phyloP scores from a whole-genome alignment of 345 rosid species.

The Bruguiera sexangula region DNA sequence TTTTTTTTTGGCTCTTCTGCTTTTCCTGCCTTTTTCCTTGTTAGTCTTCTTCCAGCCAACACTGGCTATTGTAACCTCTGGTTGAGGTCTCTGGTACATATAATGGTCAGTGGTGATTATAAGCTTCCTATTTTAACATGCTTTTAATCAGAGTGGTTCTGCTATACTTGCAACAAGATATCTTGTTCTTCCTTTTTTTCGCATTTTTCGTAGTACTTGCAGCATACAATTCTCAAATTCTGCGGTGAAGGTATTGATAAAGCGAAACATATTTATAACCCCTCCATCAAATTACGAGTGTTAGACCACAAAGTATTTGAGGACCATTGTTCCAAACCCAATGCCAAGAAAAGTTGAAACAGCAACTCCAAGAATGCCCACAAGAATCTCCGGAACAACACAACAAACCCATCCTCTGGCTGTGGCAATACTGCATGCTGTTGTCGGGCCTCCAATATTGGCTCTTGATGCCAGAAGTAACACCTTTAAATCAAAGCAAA shows the following conservation, averaged over 20 bases:
- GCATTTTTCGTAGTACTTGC: no score
- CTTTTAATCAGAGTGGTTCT: no score
- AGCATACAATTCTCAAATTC: no score
- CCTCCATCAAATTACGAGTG: no score
- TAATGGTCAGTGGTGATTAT: not conserved
- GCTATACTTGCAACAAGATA: no score
- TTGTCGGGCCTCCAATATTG: conserved; percentile 77
- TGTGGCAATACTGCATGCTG: conserved; percentile 80
- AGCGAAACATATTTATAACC: no score
- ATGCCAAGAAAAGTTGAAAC: conserved; percentile 80
- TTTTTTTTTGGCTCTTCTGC: not conserved
- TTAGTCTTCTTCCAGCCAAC: not conserved
- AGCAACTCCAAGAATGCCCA: conserved; percentile 63
- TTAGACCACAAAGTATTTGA: conserved; percentile 19
- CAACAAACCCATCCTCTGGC: conserved; percentile 72
- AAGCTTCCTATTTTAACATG: not conserved
- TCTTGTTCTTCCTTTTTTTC: no score
- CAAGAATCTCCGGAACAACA: conserved; percentile 69
- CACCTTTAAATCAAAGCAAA: conserved; percentile 45
- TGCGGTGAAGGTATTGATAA: no score
- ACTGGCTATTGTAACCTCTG: not conserved
- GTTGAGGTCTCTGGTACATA: not conserved
- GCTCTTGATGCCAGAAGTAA: conserved; percentile 76
- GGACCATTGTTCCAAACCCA: conserved; percentile 56
- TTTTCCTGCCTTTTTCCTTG: not conserved